Conservation (phyloP, 305 asterid species). For the Solanum hybrid region DNA sequence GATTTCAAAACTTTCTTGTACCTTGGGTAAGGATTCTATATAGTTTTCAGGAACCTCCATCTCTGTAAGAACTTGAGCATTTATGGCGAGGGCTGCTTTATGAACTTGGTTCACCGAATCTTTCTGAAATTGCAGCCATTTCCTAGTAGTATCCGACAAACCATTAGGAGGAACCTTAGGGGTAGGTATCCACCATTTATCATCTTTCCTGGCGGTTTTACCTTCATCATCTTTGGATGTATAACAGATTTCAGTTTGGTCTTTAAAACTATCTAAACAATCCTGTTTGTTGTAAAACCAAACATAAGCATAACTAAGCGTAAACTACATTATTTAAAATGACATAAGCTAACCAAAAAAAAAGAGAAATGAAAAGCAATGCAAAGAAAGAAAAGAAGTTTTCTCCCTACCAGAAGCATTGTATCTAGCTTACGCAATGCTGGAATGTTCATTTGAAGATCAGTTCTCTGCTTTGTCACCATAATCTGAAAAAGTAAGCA, state of each 20-base stretch:
- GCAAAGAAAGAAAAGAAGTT: neutral
- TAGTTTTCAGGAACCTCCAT: conserved; percentile 71
- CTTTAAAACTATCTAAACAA: conserved; percentile 10
- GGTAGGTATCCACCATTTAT: conserved; percentile 33
- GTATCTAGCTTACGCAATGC: conserved; percentile 13
- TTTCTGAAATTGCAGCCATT: conserved; percentile 66
- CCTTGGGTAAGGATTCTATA: conserved; percentile 66
- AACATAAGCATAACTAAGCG: neutral
- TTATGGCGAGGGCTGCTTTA: conserved; percentile 78
- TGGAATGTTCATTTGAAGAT: conserved; percentile 21
- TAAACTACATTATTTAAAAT: neutral
- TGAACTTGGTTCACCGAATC: conserved; percentile 67
- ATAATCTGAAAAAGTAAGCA: conserved; percentile 2
- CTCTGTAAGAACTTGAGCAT: conserved; percentile 59
- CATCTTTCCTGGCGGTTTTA: conserved; percentile 12
- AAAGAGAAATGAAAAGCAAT: neutral
- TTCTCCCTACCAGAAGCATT: conserved; percentile 16
- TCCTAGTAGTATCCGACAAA: conserved; percentile 43
- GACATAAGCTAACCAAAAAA: neutral
- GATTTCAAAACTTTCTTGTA: conserved; percentile 8
- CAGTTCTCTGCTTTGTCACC: conserved; percentile 18
- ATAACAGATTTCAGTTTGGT: conserved; percentile 8
- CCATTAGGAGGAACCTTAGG: conserved; percentile 68
- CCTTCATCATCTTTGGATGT: conserved; percentile 11
- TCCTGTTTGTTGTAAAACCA: neutral